Evolutionary conservation across 495 filamentous ascomycete species (phyloP), one percentile per base, ranked within the genome.

Genomic region (Aspergillus egyptiacus): DNA sequence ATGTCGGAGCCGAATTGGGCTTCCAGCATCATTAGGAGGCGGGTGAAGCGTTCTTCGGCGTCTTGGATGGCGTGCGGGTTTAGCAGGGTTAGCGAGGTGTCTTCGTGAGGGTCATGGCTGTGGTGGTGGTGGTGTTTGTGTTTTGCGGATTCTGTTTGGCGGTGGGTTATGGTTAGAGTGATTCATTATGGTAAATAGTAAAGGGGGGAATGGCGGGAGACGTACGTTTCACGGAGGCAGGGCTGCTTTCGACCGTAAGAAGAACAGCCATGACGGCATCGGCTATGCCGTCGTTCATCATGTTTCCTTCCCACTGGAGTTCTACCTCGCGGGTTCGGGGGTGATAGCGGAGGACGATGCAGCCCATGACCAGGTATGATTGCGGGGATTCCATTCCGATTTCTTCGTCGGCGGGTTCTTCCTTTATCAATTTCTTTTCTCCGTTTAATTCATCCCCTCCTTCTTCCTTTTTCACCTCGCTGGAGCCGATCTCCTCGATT

Each of bases 291-390:
- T 98, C 93, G 59, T 97, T 98, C 55, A 96, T 81, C 78, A 95
- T 86, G 60, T 96, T 98, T 23, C 91, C 93, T 58, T 96, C 93
- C 93, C 93, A 98, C 61, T 96, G 89, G 1, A 96, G 68, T 58
- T 91, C 89, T 6, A 98, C 79, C 58, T 91, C 85, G 18, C 89
- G 84, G 47, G 75, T 80, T 36, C 63, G 71, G 22, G 80, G 69
- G 35, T 67, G 54, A 59, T 87, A 85, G 33, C 82, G 78, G 17
- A 95, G 81, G 15, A 77, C 79, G 11, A 96, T 81, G 63, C 87
- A 93, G 47, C 87, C 91, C 93, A 98, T 96, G 57, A 98, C 80
- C 11, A 87, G 69, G 55, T 88, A 94, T 13, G 77, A 73, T 19
- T 82, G 65, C 1, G 54, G 56, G 11, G 62, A 50, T 27, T 68